Evolutionary conservation across 2,329 filamentous ascomycete genomes (phyloP).

Genomic region (Thelonectria rubi): DNA sequence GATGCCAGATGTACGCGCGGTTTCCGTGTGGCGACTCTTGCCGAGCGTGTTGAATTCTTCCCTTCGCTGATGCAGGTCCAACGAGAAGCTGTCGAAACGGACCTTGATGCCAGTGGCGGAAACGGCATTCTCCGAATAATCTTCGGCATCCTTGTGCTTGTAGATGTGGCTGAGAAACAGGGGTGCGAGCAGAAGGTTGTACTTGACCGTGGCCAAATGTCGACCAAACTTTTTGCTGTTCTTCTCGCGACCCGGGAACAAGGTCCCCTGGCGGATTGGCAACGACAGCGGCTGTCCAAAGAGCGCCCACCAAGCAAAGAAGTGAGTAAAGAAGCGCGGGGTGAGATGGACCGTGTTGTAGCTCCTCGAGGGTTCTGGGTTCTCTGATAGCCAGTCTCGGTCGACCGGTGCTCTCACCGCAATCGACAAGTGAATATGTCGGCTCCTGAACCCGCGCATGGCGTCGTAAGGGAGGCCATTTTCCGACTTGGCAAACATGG

Average conservation of each 20-base stretch:
- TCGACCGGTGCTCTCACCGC: conserved; percentile 88
- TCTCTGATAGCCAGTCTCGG: conserved; percentile 83
- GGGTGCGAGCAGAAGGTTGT: conserved; percentile 90
- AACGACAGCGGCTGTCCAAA: conserved; percentile 96
- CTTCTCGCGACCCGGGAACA: conserved; percentile 94
- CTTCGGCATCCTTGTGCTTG: conserved; percentile 95
- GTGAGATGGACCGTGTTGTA: conserved; percentile 97
- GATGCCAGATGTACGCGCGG: conserved; percentile 79
- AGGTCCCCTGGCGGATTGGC: conserved; percentile 87
- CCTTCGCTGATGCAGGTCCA: conserved; percentile 92
- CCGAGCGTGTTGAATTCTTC: conserved; percentile 89
- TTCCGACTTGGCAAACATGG: conserved; percentile 73
- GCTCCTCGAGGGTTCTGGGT: conserved; percentile 80
- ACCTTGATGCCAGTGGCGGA: conserved; percentile 97
- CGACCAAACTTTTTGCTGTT: conserved; percentile 98
- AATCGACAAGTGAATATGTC: conserved; percentile 95
- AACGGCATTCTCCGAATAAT: conserved; percentile 78
- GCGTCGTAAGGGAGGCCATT: conserved; percentile 78
- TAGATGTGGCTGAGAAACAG: conserved; percentile 97
- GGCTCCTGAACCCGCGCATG: conserved; percentile 94
- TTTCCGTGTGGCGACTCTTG: conserved; percentile 78
- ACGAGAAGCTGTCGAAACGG: conserved; percentile 94
- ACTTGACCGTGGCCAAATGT: conserved; percentile 98
- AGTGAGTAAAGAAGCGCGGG: conserved; percentile 96
- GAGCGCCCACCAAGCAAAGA: conserved; percentile 97